Base-by-base conservation (phyloP, 768 basidiomycete species). In the Candolleomyces aberdarensis region DNA sequence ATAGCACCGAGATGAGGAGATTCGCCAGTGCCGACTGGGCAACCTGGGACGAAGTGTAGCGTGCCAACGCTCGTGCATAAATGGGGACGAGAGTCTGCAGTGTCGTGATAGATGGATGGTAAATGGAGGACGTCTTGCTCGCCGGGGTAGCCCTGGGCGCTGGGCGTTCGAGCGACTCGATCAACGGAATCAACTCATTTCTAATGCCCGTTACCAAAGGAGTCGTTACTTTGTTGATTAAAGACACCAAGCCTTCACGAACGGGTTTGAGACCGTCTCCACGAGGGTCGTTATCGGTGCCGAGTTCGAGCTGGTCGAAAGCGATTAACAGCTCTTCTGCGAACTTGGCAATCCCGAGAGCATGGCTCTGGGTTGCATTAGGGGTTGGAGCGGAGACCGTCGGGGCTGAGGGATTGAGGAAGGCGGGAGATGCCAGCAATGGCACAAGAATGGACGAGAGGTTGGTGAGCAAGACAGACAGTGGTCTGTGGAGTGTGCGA, bases 381-480 rank as follows among this genome's bases (percentile, higher is more conserved):
- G 80, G 81, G 61, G 77, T 79, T 9, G 85, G 78, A 26, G 74
- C 68, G 60, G 82, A 84, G 20, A 78, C 68, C 3, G 80, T 82
- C 1, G 84, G 82, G 8, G 80, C 78, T 19, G 81, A 73, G 6
- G 83, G 77, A 1, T 75, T 75, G 19, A 81, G 77, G 70, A 92
- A 89, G 7, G 82, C 74, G 11, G 85, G 77, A 4, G 90, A 85
- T 5, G 88, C 84, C 14, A 92, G 66, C 19, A 91, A 72, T 7
- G 88, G 89, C 1, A 87, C 74, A 39, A 93, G 78, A 64, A 85
- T 80, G 26, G 84, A 79, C 14, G 89, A 91, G 40, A 93, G 71
- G 68, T 88, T 88, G 64, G 78, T 85, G 65, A 89, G 75, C 44
- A 93, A 70, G 26, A 92, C 89, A 7, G 91, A 90, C 6, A 94